Base-by-base conservation (phyloP, 1,284 basidiomycete genomes). In the Cystobasidium pallidum region DNA sequence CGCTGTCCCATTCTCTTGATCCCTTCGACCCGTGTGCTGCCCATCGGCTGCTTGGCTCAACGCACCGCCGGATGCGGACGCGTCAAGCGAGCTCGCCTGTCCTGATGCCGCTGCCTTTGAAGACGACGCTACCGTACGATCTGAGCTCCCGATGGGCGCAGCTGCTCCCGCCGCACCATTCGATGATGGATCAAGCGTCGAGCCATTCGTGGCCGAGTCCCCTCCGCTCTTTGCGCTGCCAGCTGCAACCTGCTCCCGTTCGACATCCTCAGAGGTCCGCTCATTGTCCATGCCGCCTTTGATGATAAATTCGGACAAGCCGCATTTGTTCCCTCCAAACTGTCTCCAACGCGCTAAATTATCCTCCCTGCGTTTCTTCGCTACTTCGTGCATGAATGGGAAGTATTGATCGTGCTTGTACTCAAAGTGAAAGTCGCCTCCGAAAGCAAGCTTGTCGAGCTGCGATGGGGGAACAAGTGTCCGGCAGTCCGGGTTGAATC, bases 371-470 rank as follows among this genome's bases (percentile, higher is more conserved):
- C 79, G 73, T 72, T 78, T 75, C 4, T 76, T 59, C 58, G 78
- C 78, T 30, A 80, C 55, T 62, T 78, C 75, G 19, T 79, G 74
- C 13, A 81, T 75, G 10, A 78, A 78, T 8, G 79, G 77, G 77
- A 80, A 81, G 75, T 81, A 82, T 39, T 74, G 64, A 17, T 76
- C 76, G 75, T 82, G 81, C 30, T 82, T 75, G 70, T 79, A 79
- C 34, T 76, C 71, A 66, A 81, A 78, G 62, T 81, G 78, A 65
- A 75, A 55, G 10, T 72, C 66, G 39, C 77, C 78, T 21, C 75
- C 76, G 30, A 79, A 79, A 39, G 74, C 74, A 24, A 39, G 52
- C 58, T 66, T 70, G 32, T 77, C 76, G 17, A 79, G 73, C 57
- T 78, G 77, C 0, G 52, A 39, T 0, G 76, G 54, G 7, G 77